A percentile compares a stretch with the other conserved stretches of the same genome.
phyloP scores from a whole-genome alignment of 441 rosid genomes.

The Theobroma grandiflorum region DNA sequence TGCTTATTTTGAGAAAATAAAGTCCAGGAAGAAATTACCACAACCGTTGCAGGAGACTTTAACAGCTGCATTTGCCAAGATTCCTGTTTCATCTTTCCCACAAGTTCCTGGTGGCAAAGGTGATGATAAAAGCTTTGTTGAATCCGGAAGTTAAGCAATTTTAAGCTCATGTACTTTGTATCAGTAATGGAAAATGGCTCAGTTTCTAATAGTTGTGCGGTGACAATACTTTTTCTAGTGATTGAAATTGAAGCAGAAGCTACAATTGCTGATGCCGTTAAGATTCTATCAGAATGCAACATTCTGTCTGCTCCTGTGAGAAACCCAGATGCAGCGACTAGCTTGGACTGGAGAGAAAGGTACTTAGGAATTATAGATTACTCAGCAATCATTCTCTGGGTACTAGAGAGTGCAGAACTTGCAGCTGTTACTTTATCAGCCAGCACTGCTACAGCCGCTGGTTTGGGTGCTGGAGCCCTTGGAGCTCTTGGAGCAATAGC shows the following conservation, averaged over 20 bases:
- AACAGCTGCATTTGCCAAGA: conserved; percentile 56
- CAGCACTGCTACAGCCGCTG: conserved; percentile 72
- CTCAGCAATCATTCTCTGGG: conserved; percentile 82
- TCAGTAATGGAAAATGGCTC: background rate
- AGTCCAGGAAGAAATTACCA: conserved; percentile 65
- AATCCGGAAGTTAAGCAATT: background rate
- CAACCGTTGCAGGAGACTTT: conserved; percentile 56
- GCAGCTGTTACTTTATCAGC: conserved; percentile 75
- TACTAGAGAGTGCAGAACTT: conserved; percentile 74
- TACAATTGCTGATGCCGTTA: conserved; percentile 72
- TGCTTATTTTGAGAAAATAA: conserved; percentile 61
- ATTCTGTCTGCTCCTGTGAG: conserved; percentile 85
- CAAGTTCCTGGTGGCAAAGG: conserved; percentile 62
- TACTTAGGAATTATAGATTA: conserved; percentile 85
- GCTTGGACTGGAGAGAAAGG: conserved; percentile 70
- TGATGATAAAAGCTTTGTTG: conserved; percentile 22
- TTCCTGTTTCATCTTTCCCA: conserved; percentile 71
- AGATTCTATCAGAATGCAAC: conserved; percentile 72
- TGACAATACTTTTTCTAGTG: conserved; percentile 43
- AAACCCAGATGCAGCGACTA: conserved; percentile 49
- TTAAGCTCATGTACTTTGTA: background rate
- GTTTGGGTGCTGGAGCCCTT: conserved; percentile 69
- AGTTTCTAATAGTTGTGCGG: background rate
- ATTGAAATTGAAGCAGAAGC: conserved; percentile 81
- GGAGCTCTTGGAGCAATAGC: conserved; percentile 81